Percentiles rank a stretch among this genome's conserved stretches.
Conservation (phyloP, 768 basidiomycete species). For the Hericium rajendrae region DNA sequence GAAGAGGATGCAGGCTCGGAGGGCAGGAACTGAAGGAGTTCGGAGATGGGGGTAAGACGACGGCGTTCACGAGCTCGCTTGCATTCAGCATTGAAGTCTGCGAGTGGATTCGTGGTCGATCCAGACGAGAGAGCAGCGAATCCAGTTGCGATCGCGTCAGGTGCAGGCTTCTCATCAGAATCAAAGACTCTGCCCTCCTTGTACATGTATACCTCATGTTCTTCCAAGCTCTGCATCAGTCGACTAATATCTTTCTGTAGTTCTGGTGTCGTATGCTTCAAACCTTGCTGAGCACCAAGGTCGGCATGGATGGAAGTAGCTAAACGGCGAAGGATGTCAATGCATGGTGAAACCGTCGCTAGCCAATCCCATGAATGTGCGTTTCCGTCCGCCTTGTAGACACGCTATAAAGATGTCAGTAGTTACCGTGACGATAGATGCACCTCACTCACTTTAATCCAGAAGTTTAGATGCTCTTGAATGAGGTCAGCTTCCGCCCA, state of each 20-base stretch:
- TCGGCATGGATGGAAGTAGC: conserved; percentile 16
- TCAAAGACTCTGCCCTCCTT: not conserved
- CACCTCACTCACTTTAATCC: conserved; percentile 22
- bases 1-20: too few relatives aligned
- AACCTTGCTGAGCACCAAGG: conserved; percentile 24
- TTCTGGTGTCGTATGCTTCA: conserved; percentile 21
- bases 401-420: conserved; percentile 12
- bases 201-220: not conserved
- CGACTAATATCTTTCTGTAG: conserved; percentile 21
- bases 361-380: conserved; percentile 28
- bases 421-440: too few relatives aligned
- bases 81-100: not conserved
- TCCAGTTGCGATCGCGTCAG: not conserved
- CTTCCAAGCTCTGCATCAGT: not conserved
- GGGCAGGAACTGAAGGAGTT: too few relatives aligned
- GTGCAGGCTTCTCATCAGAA: not conserved
- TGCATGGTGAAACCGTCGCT: conserved; percentile 20
- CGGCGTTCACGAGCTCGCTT: too few relatives aligned
- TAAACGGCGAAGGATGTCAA: conserved; percentile 20
- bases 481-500: conserved; percentile 23
- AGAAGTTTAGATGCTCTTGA: conserved; percentile 26
- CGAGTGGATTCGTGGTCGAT: not conserved
- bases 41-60: too few relatives aligned
- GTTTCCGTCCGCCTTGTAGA: conserved; percentile 25
- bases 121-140: not conserved